Base-by-base conservation (phyloP, 2,329 filamentous ascomycete genomes). In the Calonectria hawksworthii region DNA sequence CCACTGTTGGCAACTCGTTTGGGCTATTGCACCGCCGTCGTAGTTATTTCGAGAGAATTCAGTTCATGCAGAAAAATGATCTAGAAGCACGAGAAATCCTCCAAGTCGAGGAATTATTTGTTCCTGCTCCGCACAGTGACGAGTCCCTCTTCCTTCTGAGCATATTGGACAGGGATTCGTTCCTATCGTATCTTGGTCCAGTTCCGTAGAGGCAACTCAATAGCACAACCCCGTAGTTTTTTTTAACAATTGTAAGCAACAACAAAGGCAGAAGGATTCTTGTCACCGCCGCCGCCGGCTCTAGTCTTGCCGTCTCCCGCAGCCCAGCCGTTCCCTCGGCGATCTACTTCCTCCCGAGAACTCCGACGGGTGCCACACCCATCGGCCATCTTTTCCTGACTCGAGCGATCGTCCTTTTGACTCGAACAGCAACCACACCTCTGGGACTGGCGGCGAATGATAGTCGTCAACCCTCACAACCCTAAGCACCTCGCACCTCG, bases 101-200 rank as follows among this genome's bases (percentile, higher is more conserved):
- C 56, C 34, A 41, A 63, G 56, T 63, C 56, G 56, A 63, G 56
- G 56, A 63, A 63, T 63, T 63, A 63, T 28, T 63, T 21, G 11
- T 21, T 63, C 56, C 56, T 63, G 56, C 56, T 41, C 23, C 56
- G 23, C 36, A 26, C 34, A 38, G n/a, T 63, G 56, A 38, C 56
- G 56, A 23, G 34, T 63, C 56, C 30, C 3, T 30, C 34, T n/a
- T 63, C 34, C 56, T 41, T 63, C 38, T 26, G 16, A 16, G 54
- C 23, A 36, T 63, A 38, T 41, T 38, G 34, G 38, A 4, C 56
- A 63, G 21, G 56, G 56, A 23, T 63, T 41, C n/a, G 44, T 47
- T 47, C 44, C 44, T 23, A 11, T 47, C 44, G 34, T 23, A 63
- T 41, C 8, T 18, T 21, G n/a, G 36, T 23, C 44, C 44, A 23